phyloP scores from a whole-genome alignment of 768 basidiomycete species.

The Suillus hirtellus region DNA sequence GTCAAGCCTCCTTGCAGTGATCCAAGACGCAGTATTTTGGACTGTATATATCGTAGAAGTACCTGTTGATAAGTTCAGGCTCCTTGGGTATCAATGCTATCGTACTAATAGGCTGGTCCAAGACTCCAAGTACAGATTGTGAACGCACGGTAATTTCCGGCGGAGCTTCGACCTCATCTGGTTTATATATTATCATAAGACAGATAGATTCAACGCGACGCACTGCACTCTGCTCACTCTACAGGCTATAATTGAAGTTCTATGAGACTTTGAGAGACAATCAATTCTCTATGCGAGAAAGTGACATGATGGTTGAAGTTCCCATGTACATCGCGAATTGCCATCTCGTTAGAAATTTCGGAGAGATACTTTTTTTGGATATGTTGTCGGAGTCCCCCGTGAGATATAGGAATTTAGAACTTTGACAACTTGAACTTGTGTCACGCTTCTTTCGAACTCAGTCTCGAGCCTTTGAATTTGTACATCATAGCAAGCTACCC shows the following conservation, averaged over 20 bases:
- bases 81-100: neutral
- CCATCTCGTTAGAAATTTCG: neutral
- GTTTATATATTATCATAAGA: no score
- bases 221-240: neutral
- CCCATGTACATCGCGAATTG: neutral
- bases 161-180: neutral
- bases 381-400: conserved; percentile 5
- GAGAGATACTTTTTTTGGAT: conserved; percentile 5
- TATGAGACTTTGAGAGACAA: neutral
- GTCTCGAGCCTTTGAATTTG: neutral
- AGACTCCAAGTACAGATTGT: neutral
- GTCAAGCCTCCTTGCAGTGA: neutral
- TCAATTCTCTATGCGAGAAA: neutral
- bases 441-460: neutral
- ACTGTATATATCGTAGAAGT: neutral
- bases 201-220: no score
- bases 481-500: neutral
- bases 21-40: neutral
- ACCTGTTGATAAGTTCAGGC: neutral
- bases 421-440: neutral
- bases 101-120: no score
- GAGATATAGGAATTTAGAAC: neutral
- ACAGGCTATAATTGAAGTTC: neutral
- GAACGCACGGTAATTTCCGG: neutral
- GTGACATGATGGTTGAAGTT: neutral